These are phyloP conservation scores for Penicillium salamii DNA, from an alignment of 495 filamentous ascomycete genomes.

Conservation along the genomic window DNA sequence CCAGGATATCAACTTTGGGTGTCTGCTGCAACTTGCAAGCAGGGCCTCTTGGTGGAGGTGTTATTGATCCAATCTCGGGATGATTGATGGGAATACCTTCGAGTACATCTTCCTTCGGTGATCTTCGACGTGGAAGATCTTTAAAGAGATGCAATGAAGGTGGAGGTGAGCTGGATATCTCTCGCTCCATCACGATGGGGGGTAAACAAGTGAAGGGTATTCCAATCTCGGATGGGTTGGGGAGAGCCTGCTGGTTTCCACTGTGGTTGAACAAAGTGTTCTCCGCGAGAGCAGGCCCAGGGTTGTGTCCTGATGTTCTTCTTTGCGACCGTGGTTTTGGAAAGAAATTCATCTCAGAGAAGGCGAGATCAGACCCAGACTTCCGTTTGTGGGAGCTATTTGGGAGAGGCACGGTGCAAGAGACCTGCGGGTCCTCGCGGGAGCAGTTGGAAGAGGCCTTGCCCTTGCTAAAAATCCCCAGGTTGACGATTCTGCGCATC, in stretches of 20 bases:
- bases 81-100: no score
- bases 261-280: not conserved
- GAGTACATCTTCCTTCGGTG: no score
- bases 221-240: not conserved
- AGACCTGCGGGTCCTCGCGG: no score
- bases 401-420: no score
- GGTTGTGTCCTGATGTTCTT: not conserved
- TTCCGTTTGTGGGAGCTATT: not conserved
- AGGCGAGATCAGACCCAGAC: slow-evolving; percentile 62
- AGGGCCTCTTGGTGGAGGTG: no score
- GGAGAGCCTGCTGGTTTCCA: no score
- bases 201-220: not conserved
- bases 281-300: not conserved
- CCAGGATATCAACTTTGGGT: not conserved
- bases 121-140: no score
- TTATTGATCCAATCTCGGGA: no score
- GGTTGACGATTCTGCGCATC: slow-evolving; percentile 45
- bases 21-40: no score
- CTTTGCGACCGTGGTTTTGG: slow-evolving; percentile 14
- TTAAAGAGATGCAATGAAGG: no score
- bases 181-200: not conserved
- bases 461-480: slow-evolving; percentile 71
- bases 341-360: slow-evolving; percentile 67
- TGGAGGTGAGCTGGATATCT: not conserved
- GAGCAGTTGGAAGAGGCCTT: slow-evolving; percentile 61